Conservation (phyloP, 805 yeast genomes). For the Nakazawaea wickerhamii region DNA sequence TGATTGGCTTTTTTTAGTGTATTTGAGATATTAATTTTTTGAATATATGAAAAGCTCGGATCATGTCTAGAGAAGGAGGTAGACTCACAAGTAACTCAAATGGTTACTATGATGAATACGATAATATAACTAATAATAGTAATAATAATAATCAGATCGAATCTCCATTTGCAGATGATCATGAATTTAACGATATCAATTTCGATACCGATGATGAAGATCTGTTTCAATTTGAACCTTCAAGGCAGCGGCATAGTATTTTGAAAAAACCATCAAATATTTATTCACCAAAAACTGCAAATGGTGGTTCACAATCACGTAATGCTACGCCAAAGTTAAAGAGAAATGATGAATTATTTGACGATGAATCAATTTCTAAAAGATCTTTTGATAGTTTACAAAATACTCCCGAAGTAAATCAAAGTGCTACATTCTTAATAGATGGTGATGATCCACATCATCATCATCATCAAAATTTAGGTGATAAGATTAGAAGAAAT, state of each 20-base stretch:
- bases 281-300: constrained; percentile 13
- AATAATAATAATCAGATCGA: constrained; percentile 6
- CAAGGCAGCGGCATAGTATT: constrained; percentile 10
- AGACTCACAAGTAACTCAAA: background rate
- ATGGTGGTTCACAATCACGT: constrained; percentile 1
- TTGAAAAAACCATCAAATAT: constrained; percentile 12
- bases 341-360: constrained; percentile 4
- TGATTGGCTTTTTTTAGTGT: no score
- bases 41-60: constrained; percentile 1
- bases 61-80: background rate
- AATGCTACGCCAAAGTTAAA: constrained; percentile 9
- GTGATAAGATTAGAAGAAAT: constrained; percentile 25
- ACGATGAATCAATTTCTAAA: background rate
- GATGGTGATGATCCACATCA: constrained; percentile 12
- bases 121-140: constrained; percentile 4
- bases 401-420: constrained; percentile 8
- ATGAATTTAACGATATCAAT: constrained; percentile 16
- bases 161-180: constrained; percentile 32
- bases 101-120: constrained; percentile 1
- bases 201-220: constrained; percentile 21
- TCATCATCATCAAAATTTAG: constrained; percentile 18
- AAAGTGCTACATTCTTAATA: constrained; percentile 13
- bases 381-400: constrained; percentile 11
- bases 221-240: background rate
- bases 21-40: no score